Base-by-base conservation (phyloP, 1,284 basidiomycete genomes). In the Ustilago vetiveriae region DNA sequence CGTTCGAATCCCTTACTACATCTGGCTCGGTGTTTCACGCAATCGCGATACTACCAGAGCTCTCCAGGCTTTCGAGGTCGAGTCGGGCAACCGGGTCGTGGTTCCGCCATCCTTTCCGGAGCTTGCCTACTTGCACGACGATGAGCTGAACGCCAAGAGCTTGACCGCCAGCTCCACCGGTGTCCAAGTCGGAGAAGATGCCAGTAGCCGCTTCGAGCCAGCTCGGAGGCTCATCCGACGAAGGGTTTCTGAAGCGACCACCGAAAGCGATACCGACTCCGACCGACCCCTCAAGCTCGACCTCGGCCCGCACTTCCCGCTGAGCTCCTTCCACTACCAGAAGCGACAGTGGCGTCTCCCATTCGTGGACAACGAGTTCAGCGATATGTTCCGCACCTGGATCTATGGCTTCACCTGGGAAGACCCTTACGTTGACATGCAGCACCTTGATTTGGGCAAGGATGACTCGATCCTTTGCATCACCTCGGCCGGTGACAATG, bases 381-480 rank as follows among this genome's bases (percentile, higher is more conserved):
- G 91, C 83, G 87, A 88, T 76, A 87, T 90, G 73, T 92, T 92
- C 81, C 85, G 90, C 53, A 83, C 89, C 0, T 90, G 89, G 79
- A 89, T 90, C 72, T 90, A 91, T 82, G 84, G 84, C 24, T 88
- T 88, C 68, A 90, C 90, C 24, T 92, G 90, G 90, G 91, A 92
- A 81, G 90, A 92, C 78, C 90, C 90, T 0, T 85, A 86, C 14
- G 89, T 89, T 64, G 90, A 92, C 75, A 89, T 92, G 85, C 85
- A 86, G 71, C 85, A 88, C 76, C 84, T 92, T 13, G 79, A 88
- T 19, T 82, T 92, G 56, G 85, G 85, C 27, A 82, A 84, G 33
- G 85, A 88, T 8, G 90, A 92, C 82, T 86, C 88, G 13, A 86
- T 92, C 69, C 85, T 92, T 3, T 88, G 89, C 21, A 91, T 92